Conservation (phyloP, 441 rosid species). For the Adansonia madagascariensis region DNA sequence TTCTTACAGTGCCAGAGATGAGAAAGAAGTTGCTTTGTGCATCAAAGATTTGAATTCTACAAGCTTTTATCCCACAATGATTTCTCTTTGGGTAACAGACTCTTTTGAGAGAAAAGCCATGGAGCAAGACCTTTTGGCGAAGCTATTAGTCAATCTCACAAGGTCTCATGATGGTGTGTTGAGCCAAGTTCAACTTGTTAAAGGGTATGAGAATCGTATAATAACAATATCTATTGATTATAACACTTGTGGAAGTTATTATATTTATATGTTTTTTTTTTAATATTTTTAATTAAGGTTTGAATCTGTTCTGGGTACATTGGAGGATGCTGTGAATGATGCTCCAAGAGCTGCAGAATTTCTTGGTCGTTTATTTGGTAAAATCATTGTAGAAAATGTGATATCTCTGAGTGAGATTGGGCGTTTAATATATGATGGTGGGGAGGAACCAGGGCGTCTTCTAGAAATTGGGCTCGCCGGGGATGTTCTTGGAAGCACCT, state of each 20-base stretch:
- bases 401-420: conserved; percentile 61
- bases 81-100: conserved; percentile 90
- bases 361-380: conserved; percentile 68
- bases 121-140: conserved; percentile 83
- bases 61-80: conserved; percentile 83
- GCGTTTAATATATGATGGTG: conserved; percentile 59
- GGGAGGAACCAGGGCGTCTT: conserved; percentile 72
- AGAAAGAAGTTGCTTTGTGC: conserved; percentile 85
- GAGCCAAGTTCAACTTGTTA: conserved; percentile 55
- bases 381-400: conserved; percentile 52
- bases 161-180: conserved; percentile 55
- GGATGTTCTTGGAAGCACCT: conserved; percentile 74
- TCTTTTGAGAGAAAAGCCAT: conserved; percentile 92
- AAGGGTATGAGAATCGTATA: conserved; percentile 63
- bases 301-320: conserved; percentile 62
- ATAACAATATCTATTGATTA: not conserved
- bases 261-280: not conserved
- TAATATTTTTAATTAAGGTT: conserved; percentile 50
- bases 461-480: conserved; percentile 72
- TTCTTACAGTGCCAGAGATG: conserved; percentile 81
- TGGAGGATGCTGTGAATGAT: conserved; percentile 89
- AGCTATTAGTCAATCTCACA: conserved; percentile 75
- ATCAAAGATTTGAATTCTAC: conserved; percentile 83
- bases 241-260: not conserved
- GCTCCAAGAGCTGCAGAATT: conserved; percentile 40